Conservation (phyloP, 179 eudicot species). For the Heliamphora pulchella region DNA sequence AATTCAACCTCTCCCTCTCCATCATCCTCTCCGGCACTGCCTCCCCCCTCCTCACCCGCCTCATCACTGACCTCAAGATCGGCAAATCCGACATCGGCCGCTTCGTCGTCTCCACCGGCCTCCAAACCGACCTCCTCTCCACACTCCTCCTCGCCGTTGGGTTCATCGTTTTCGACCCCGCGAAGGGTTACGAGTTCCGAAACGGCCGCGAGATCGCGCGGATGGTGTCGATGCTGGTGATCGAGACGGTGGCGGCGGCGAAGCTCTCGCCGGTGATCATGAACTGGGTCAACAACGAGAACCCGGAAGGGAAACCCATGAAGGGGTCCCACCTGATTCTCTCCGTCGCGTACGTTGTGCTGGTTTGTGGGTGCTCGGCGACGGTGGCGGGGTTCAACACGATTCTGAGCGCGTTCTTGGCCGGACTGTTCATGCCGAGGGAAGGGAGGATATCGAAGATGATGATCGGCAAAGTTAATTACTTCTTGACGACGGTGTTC, state of each 20-base stretch:
- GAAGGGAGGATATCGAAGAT: slow-evolving; percentile 67
- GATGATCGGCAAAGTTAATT: slow-evolving; percentile 51
- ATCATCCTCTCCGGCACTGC: slow-evolving; percentile 60
- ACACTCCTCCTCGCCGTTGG: slow-evolving; percentile 47
- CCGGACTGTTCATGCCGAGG: slow-evolving; percentile 71
- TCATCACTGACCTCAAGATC: slow-evolving; percentile 79
- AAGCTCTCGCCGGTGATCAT: slow-evolving; percentile 48
- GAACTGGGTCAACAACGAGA: slow-evolving; percentile 63
- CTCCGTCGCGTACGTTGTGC: slow-evolving; percentile 52
- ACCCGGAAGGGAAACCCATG: slow-evolving; percentile 81
- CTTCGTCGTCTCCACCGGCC: slow-evolving; percentile 64
- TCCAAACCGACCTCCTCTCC: slow-evolving; percentile 58
- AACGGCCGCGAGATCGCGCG: background rate
- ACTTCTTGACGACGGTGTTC: slow-evolving; percentile 54
- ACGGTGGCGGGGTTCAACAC: slow-evolving; percentile 37
- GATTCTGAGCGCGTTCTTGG: slow-evolving; percentile 70
- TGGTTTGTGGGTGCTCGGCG: slow-evolving; percentile 50
- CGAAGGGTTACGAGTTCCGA: slow-evolving; percentile 23
- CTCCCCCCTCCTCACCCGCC: slow-evolving; percentile 63
- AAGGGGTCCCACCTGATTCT: slow-evolving; percentile 81
- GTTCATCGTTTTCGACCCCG: slow-evolving; percentile 46
- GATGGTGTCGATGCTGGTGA: slow-evolving; percentile 27
- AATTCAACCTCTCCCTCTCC: slow-evolving; percentile 50
- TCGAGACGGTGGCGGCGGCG: slow-evolving; percentile 35
- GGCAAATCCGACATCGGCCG: slow-evolving; percentile 81